Base-by-base conservation (phyloP, 495 filamentous ascomycete species). In the Cladorrhinum samala region DNA sequence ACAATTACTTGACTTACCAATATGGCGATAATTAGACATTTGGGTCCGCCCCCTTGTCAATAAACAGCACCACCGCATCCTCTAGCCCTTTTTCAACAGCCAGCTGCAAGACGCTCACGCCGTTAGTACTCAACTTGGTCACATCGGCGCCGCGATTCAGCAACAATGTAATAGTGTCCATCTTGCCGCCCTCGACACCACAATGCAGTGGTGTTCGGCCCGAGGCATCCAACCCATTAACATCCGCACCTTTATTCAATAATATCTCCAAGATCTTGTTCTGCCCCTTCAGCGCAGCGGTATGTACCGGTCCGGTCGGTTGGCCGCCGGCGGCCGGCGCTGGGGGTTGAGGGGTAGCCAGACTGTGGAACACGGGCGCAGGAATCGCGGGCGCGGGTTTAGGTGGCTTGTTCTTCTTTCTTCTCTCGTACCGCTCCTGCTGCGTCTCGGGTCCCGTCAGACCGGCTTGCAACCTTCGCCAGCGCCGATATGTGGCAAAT, bases 151-250 rank as follows among this genome's bases (percentile, higher is more conserved):
- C 64, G 0, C 49, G 46, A 0, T 60, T 50, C 0, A 67, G 50
- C 11, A 67, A 46, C 44, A 65, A 13, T 41, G 46, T 54, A 11
- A 65, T 48, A 1, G 42, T 20, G 25, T 65, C 57, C 52, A 63
- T 58, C 14, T 49, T 45, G 9, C 49, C 44, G 2, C 62, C 59
- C 59, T 63, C 62, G 2, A 63, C 51, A 1, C 59, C 62, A 16
- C 54, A 67, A 20, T 65, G 64, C 16, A 67, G 52, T 11, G 69
- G 57, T 2, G 68, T 70, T 19, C 63, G 57, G 3, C 66, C 66
- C 11, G 63, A 57, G 17, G 50, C 44, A 37, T 72, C 68, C 2
- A 55, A 43, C 17, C 53, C 51, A 20, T 65, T 58, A 39, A 68
- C 55, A 16, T 63, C 57, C 0, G 59, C 68, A 9, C 69, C 68